These are phyloP conservation scores for Kurtzmaniella quercitrusa DNA, from an alignment of 1,139 yeast genomes.

Conservation along the genomic window DNA sequence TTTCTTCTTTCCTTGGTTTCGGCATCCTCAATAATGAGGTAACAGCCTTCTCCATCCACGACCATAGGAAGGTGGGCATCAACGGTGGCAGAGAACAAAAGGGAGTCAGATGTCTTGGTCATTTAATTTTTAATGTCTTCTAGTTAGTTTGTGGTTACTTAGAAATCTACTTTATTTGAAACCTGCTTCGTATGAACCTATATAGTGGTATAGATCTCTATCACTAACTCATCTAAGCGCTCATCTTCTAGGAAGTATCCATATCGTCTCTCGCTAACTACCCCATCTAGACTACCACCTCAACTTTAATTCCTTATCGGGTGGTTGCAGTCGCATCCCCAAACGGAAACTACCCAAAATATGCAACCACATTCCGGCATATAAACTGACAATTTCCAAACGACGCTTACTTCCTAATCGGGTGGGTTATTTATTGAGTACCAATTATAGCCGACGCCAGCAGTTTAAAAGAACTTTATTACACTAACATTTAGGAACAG, in stretches of 20 bases:
- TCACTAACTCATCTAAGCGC: not conserved
- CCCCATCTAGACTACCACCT: not conserved
- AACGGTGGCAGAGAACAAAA: slow-evolving; percentile 40
- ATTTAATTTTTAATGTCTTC: not conserved
- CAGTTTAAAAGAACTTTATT: not conserved
- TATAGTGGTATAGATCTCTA: not conserved
- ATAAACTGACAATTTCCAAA: not conserved
- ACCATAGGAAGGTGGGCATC: slow-evolving; percentile 37
- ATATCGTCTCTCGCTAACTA: not conserved
- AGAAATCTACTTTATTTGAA: not conserved
- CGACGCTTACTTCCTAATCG: not conserved
- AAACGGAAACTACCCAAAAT: not conserved
- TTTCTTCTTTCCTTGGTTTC: slow-evolving; percentile 36
- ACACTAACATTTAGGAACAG: not conserved
- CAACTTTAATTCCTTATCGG: not conserved
- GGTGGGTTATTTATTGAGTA: not conserved
- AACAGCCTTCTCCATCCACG: slow-evolving; percentile 45
- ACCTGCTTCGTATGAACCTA: not conserved
- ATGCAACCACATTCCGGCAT: not conserved
- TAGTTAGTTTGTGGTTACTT: not conserved
- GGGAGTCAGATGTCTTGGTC: slow-evolving; percentile 15
- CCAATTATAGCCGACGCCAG: not conserved
- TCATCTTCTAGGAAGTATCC: not conserved
- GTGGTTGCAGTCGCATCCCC: not conserved
- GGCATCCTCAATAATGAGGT: slow-evolving; percentile 45